Evolutionary conservation across 441 rosid genomes (phyloP).

Genomic region (Gossypium laxum): DNA sequence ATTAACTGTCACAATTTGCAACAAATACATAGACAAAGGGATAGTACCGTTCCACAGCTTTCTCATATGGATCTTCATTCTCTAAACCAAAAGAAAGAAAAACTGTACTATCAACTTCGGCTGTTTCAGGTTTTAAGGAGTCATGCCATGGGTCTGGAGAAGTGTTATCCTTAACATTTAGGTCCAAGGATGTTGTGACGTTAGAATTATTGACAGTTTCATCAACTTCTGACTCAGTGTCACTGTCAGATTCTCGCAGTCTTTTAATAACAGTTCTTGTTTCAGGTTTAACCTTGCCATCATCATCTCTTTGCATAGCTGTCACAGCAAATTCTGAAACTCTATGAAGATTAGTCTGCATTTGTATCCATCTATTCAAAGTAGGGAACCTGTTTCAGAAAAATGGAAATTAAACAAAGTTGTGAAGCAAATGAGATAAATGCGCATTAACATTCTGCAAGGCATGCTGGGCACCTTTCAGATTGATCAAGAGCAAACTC

Average conservation of each 20-base stretch:
- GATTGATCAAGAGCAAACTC: conserved; percentile 99
- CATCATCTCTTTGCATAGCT: conserved; percentile 44
- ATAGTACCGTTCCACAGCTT: conserved; percentile 73
- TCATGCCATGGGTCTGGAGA: conserved; percentile 28
- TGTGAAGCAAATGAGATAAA: conserved; percentile 7
- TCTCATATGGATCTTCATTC: conserved; percentile 82
- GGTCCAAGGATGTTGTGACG: conserved; percentile 34
- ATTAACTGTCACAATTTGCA: background rate
- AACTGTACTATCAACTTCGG: conserved; percentile 50
- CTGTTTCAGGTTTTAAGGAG: conserved; percentile 33
- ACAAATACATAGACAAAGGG: background rate
- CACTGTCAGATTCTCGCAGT: conserved; percentile 65
- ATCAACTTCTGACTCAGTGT: conserved; percentile 69
- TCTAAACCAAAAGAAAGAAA: conserved; percentile 93
- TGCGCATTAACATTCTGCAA: conserved; percentile 11
- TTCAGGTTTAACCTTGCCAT: conserved; percentile 42
- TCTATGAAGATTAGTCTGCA: conserved; percentile 93
- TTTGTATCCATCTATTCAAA: conserved; percentile 95
- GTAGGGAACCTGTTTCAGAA: conserved; percentile 67
- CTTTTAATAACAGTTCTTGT: conserved; percentile 64
- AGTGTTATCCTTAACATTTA: conserved; percentile 36
- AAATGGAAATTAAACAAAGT: conserved; percentile 18
- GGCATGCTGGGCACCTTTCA: conserved; percentile 58
- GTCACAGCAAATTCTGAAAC: conserved; percentile 87
- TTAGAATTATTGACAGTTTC: conserved; percentile 36